These are phyloP conservation scores for Pittosporum tobira DNA, from an alignment of 129 eudicot species.

Conservation along the genomic window DNA sequence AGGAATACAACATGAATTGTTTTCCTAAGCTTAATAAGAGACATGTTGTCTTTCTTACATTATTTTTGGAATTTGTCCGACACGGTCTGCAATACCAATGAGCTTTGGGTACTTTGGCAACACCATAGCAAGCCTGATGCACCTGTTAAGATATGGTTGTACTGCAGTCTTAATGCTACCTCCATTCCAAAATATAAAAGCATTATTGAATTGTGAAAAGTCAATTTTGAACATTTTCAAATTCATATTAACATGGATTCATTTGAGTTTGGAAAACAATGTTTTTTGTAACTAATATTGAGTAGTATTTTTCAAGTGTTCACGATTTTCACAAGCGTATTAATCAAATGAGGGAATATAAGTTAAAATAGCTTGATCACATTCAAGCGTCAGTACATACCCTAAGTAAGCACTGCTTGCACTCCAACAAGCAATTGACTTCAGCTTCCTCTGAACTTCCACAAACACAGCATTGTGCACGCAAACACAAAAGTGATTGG, in stretches of 20 bases:
- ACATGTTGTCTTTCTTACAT: no score
- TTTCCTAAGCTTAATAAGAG: no score
- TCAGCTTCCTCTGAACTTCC: conserved; percentile 38
- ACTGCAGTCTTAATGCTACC: conserved; percentile 7
- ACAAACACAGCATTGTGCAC: conserved; percentile 41
- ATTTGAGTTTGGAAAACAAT: no score
- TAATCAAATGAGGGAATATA: no score
- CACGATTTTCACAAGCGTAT: no score
- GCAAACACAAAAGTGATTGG: conserved; percentile 23
- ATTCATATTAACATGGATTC: no score
- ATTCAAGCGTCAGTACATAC: conserved; percentile 26
- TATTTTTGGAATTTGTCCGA: conserved; percentile 34
- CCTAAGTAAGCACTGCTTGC: conserved; percentile 40
- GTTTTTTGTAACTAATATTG: no score
- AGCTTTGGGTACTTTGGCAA: conserved; percentile 41
- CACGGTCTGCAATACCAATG: conserved; percentile 63
- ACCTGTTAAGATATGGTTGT: conserved; percentile 28
- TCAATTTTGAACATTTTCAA: no score
- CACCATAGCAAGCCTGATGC: conserved; percentile 67
- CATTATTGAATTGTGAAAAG: no score
- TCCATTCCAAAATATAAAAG: no score
- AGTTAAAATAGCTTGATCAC: not conserved
- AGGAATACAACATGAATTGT: no score
- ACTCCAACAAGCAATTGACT: conserved; percentile 41
- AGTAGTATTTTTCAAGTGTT: no score